A percentile compares a stretch with the other conserved stretches of the same genome.
Conservation (phyloP, 192 early-diverging fungal species). For the Coemansia sp. region DNA sequence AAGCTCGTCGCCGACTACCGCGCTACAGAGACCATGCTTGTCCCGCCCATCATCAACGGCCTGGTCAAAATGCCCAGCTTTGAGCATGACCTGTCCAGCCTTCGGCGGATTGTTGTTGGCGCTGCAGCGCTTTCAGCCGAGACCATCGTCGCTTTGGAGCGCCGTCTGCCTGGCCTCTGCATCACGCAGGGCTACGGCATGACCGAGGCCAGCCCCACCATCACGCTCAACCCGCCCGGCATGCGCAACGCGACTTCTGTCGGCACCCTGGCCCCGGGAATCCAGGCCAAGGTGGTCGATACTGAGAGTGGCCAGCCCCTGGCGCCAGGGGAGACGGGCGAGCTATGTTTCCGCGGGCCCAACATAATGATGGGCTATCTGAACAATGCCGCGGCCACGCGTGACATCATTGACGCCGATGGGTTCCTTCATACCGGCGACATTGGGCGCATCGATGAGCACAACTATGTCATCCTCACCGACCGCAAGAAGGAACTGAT, state of each 20-base stretch:
- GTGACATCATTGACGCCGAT: conserved; percentile 58
- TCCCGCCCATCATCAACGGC: conserved; percentile 58
- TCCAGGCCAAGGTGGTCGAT: conserved; percentile 65
- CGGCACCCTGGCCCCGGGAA: conserved; percentile 66
- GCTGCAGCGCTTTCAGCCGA: conserved; percentile 64
- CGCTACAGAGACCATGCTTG: conserved; percentile 54
- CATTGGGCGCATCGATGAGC: conserved; percentile 57
- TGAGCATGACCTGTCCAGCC: conserved; percentile 57
- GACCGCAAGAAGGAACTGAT: conserved; percentile 85
- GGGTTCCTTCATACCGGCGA: conserved; percentile 83
- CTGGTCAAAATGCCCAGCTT: conserved; percentile 64
- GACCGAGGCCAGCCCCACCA: conserved; percentile 39
- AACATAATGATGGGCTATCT: conserved; percentile 84
- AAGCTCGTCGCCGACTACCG: conserved; percentile 55
- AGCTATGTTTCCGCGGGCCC: conserved; percentile 78
- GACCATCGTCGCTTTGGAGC: conserved; percentile 42
- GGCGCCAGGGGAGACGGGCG: conserved; percentile 53
- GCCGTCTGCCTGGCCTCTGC: conserved; percentile 18
- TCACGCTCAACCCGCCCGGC: conserved; percentile 7
- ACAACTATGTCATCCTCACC: conserved; percentile 54
- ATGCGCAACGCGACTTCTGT: conserved; percentile 39
- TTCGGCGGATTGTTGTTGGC: conserved; percentile 57
- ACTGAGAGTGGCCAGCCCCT: conserved; percentile 43
- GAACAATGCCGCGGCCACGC: conserved; percentile 68
- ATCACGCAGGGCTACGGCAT: conserved; percentile 57